A percentile compares a stretch with the other conserved stretches of the same genome.
Evolutionary conservation across 2,329 filamentous ascomycete genomes (phyloP).

Genomic region (Colletotrichum eleusines): DNA sequence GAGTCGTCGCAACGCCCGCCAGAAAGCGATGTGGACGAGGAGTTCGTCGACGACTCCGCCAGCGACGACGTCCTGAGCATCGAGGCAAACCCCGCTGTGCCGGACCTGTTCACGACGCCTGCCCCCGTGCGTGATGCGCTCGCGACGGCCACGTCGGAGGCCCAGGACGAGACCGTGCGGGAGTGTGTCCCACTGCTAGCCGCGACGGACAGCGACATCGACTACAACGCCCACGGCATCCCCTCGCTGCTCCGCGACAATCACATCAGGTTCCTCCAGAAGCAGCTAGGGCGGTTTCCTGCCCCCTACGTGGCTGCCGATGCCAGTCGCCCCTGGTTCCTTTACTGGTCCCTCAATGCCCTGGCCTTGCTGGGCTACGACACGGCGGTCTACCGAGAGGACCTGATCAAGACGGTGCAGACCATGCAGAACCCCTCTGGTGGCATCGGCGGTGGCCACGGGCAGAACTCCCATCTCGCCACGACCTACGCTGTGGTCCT

Average conservation of each 20-base stretch:
- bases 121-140: constrained; percentile 76
- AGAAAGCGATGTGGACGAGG: constrained; percentile 37
- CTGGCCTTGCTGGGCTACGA: constrained; percentile 84
- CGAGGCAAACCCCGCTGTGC: constrained; percentile 52
- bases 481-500: constrained; percentile 89
- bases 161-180: constrained; percentile 77
- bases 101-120: constrained; percentile 67
- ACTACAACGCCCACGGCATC: constrained; percentile 78
- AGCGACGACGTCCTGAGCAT: constrained; percentile 31
- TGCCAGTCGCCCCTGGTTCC: constrained; percentile 90
- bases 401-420: constrained; percentile 79
- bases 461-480: constrained; percentile 89
- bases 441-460: constrained; percentile 94
- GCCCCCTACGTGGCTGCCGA: constrained; percentile 80
- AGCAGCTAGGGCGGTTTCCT: constrained; percentile 72
- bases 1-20: constrained; percentile 4
- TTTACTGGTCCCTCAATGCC: constrained; percentile 90
- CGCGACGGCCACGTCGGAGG: constrained; percentile 78
- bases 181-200: constrained; percentile 77
- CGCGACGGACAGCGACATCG: constrained; percentile 62
- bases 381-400: constrained; percentile 72
- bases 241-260: constrained; percentile 76
- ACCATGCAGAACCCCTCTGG: constrained; percentile 86
- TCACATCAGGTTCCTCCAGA: constrained; percentile 73
- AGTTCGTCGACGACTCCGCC: constrained; percentile 38